Conservation (phyloP, 495 filamentous ascomycete species). For the Hyaloscypha finlandica region DNA sequence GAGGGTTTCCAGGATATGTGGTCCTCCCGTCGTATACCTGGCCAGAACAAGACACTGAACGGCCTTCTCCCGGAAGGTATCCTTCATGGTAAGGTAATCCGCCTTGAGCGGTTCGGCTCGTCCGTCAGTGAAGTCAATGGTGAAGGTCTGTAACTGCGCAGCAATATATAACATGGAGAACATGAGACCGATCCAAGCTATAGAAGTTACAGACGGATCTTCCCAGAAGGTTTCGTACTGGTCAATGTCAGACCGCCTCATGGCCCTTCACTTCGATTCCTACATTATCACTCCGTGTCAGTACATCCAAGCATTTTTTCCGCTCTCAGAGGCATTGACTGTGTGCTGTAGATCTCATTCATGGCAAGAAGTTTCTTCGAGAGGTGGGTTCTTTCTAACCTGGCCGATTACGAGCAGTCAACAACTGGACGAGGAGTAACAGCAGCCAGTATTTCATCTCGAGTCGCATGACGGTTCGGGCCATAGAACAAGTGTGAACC, state of each 20-base stretch:
- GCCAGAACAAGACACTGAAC: conserved; percentile 41
- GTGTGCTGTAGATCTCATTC: conserved; percentile 18
- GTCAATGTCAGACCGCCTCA: conserved; percentile 38
- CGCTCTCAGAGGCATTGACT: conserved; percentile 15
- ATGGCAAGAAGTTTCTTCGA: conserved; percentile 14
- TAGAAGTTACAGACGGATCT: conserved; percentile 19
- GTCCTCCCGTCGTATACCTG: conserved; percentile 48
- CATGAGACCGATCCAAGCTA: conserved; percentile 34
- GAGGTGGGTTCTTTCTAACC: conserved; percentile 19
- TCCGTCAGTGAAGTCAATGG: conserved; percentile 63
- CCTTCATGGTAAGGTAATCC: conserved; percentile 43
- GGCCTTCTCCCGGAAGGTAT: conserved; percentile 44
- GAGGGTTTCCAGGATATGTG: conserved; percentile 40
- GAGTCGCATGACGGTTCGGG: conserved; percentile 31
- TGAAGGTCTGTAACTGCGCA: conserved; percentile 62
- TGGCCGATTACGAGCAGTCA: conserved; percentile 33
- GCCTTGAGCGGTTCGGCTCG: conserved; percentile 55
- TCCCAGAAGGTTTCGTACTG: conserved; percentile 38
- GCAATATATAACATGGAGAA: conserved; percentile 69
- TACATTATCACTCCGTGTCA: conserved; percentile 16
- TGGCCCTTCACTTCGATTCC: conserved; percentile 28
- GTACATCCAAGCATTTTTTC: conserved; percentile 10
- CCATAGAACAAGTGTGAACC: conserved; percentile 40
- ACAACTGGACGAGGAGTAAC: conserved; percentile 37
- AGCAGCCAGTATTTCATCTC: conserved; percentile 40